Conservation (phyloP, 192 early-diverging fungal species). For the Backusella circina region DNA sequence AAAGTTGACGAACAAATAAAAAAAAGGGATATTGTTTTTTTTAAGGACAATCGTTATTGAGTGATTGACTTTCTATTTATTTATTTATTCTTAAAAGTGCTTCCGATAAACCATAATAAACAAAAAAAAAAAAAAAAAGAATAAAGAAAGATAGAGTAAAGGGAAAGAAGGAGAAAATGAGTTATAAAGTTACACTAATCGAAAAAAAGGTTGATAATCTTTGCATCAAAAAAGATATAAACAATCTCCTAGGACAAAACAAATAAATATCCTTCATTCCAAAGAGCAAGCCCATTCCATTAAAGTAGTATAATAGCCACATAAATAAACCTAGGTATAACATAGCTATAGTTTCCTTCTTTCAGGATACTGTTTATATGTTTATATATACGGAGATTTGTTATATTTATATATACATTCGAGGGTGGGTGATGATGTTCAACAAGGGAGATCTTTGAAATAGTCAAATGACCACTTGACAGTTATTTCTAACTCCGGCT, state of each 20-base stretch:
- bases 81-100: background rate
- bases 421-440: background rate
- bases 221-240: slow-evolving; percentile 1
- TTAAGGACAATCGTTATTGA: background rate
- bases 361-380: background rate
- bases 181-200: background rate
- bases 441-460: background rate
- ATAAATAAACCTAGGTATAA: background rate
- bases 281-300: background rate
- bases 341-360: background rate
- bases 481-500: background rate
- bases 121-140: slow-evolving; percentile 3
- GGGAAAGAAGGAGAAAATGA: background rate
- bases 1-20: background rate
- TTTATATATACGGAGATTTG: background rate
- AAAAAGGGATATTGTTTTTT: background rate
- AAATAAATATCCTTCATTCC: background rate
- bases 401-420: background rate
- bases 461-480: background rate
- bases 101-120: background rate
- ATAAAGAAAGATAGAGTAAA: background rate
- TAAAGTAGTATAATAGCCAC: background rate
- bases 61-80: background rate
- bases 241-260: background rate
- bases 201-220: slow-evolving; percentile 2